Evolutionary conservation across 306 rosid species (phyloP).

Genomic region (Medicago lupulina): DNA sequence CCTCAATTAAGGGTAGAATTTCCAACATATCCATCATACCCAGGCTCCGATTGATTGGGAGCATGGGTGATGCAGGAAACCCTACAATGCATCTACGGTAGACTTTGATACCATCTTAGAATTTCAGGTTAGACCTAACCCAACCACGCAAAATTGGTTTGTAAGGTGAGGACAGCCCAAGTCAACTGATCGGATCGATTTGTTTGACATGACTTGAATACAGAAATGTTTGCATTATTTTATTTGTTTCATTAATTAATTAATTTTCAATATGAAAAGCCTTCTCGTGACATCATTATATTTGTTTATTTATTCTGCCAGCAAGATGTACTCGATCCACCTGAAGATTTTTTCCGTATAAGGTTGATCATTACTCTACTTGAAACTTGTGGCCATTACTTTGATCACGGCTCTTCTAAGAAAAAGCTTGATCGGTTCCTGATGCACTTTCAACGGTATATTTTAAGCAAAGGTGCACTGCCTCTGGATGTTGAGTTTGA

Average conservation of each 20-base stretch:
- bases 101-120: background rate
- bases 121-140: background rate
- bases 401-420: conserved; percentile 97
- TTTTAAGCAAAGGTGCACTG: conserved; percentile 86
- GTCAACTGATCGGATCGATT: conserved; percentile 5
- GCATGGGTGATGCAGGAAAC: background rate
- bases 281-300: conserved; percentile 39
- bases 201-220: conserved; percentile 6
- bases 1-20: background rate
- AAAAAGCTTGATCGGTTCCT: conserved; percentile 92
- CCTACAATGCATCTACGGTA: background rate
- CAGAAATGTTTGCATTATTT: conserved; percentile 2
- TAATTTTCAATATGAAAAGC: conserved; percentile 25
- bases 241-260: conserved; percentile 9
- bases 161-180: background rate
- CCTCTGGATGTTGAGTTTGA: conserved; percentile 96
- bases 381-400: conserved; percentile 98
- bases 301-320: conserved; percentile 50
- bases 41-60: background rate
- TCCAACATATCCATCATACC: background rate
- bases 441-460: conserved; percentile 84
- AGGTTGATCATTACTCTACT: conserved; percentile 94
- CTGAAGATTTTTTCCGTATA: conserved; percentile 96
- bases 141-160: background rate
- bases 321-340: conserved; percentile 93